Conservation (phyloP, 495 filamentous ascomycete species). For the Penicillium longicatenatum region DNA sequence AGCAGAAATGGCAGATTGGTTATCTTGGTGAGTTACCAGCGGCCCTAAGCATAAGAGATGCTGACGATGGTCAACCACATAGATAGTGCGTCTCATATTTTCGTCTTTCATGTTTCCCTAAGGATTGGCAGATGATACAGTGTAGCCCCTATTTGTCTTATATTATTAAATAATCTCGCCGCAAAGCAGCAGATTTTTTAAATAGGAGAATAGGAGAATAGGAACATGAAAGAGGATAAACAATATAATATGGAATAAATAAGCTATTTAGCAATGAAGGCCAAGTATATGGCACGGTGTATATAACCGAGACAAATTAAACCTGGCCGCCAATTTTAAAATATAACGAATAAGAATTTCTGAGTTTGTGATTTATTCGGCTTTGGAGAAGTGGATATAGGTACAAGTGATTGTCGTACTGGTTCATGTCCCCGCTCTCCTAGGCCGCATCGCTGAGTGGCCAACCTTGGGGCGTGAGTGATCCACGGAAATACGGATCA, state of each 20-base stretch:
- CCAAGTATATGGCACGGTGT: background rate
- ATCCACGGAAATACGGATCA: constrained; percentile 21
- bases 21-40: background rate
- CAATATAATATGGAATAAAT: background rate
- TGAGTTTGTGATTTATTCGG: background rate
- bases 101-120: background rate
- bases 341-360: background rate
- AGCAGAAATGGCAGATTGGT: background rate
- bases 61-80: background rate
- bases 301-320: background rate
- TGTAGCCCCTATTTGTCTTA: background rate
- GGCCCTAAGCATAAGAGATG: background rate
- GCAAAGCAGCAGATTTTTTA: background rate
- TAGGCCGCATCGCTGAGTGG: background rate
- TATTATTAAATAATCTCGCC: background rate
- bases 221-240: background rate
- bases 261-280: background rate
- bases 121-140: background rate
- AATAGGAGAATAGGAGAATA: background rate
- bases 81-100: background rate
- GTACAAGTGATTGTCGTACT: background rate
- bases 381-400: background rate
- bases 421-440: background rate
- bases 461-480: constrained; percentile 8
- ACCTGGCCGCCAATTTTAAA: background rate